Base-by-base conservation (phyloP, 2,329 filamentous ascomycete genomes). In the Fusarium algeriense region DNA sequence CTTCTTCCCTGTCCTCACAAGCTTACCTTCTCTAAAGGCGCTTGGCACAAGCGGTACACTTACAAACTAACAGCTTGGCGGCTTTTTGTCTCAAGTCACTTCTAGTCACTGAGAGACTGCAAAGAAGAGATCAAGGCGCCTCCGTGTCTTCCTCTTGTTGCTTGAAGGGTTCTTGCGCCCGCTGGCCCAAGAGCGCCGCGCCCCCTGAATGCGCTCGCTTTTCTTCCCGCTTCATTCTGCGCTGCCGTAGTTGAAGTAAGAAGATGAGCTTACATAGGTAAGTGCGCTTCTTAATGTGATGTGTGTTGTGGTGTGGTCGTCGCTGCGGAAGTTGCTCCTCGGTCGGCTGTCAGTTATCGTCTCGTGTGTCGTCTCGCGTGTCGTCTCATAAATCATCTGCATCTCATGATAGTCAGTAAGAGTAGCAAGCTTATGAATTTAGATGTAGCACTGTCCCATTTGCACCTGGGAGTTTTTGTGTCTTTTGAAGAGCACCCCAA, bases 161-260 rank as follows among this genome's bases (percentile, higher is more conserved):
- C 45, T 15, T 13, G 55, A 26, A 53, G 15, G 15, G 17, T 15
- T 40, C 10, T 9, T 7, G 46, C 12, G 10, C 19, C 12, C 23
- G 13, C 15, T 34, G 10, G 46, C 34, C 7, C 7, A 20, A 37
- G 23, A 19, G 26, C 9, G 12, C 15, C 19, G 9, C 10, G 7
- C 10, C 23, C 5, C 9, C 17, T 34, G 30, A 28, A 35, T 5
- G 17, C 1, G 11, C 19, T 28, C 10, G 20, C 15, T 11, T 15
- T 26, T 35, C 17, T 9, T 46, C 9, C 20, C 19, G 6, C 4
- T n/a, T 13, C 17, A 34, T 44, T 28, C 3, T 34, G 14, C 19
- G 6, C 1, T 11, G 10, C 1, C 32, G 17, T 6, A 0, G 1
- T 19, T 5, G 6, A 19, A 40, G 17, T 2, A 23, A 7, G 23